These are phyloP conservation scores for Chloranthus sessilifolius DNA, from an alignment of 164 flowering plant species.

Conservation along the genomic window DNA sequence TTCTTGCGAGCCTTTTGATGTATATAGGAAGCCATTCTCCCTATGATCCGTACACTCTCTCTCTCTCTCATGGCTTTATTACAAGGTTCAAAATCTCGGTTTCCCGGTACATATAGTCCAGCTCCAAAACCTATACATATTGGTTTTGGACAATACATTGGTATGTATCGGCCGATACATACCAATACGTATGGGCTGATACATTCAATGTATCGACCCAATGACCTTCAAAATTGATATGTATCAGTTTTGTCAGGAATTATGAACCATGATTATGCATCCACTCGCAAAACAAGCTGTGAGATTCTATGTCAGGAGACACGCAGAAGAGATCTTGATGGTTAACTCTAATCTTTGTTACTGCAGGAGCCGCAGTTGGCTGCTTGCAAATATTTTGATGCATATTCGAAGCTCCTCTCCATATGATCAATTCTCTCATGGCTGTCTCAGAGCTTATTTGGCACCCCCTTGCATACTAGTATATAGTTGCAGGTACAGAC, in stretches of 20 bases:
- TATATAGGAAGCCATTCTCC: constrained; percentile 65
- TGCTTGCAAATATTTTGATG: constrained; percentile 59
- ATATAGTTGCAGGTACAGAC: background rate
- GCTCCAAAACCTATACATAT: too few relatives aligned
- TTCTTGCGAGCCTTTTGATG: constrained; percentile 59
- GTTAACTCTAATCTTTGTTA: background rate
- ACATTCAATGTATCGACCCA: too few relatives aligned
- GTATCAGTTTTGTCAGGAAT: background rate
- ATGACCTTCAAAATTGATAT: too few relatives aligned
- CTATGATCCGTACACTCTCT: constrained; percentile 28
- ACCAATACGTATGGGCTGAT: too few relatives aligned
- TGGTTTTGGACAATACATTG: too few relatives aligned
- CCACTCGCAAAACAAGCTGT: background rate
- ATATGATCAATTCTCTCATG: constrained; percentile 30
- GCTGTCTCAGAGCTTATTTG: too few relatives aligned
- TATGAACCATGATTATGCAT: background rate
- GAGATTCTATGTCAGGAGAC: background rate
- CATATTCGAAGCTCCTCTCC: constrained; percentile 66
- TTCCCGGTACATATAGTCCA: too few relatives aligned
- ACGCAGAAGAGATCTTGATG: background rate
- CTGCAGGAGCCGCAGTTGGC: constrained; percentile 35
- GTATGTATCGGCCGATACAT: too few relatives aligned
- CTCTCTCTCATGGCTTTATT: too few relatives aligned
- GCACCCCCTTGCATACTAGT: background rate
- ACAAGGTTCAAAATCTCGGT: too few relatives aligned